Percentiles rank a stretch among this genome's conserved stretches.
Conservation (phyloP, 108 stramenopile species). For the Skeletonema tropicum region DNA sequence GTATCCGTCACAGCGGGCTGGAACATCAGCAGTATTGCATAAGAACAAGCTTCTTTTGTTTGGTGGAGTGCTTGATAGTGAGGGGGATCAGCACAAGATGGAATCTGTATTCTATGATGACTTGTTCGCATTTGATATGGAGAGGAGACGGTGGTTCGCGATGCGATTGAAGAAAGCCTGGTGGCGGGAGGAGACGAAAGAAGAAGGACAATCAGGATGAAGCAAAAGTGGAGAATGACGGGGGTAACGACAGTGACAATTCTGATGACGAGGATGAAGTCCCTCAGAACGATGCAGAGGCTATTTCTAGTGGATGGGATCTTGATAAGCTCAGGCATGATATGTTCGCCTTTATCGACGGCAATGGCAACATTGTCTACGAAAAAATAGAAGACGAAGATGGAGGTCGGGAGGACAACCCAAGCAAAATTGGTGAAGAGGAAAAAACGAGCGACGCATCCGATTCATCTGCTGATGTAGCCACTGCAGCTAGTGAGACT, state of each 20-base stretch:
- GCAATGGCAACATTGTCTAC: slow-evolving; percentile 86
- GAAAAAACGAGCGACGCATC: slow-evolving; percentile 11
- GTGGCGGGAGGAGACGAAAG: slow-evolving; percentile 47
- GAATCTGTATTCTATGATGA: slow-evolving; percentile 88
- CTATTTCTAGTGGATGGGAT: slow-evolving; percentile 74
- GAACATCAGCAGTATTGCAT: slow-evolving; percentile 65
- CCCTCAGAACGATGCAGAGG: slow-evolving; percentile 34
- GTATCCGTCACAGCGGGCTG: slow-evolving; percentile 72
- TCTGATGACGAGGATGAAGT: slow-evolving; percentile 42
- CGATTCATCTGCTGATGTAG: neutral
- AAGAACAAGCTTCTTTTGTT: slow-evolving; percentile 74
- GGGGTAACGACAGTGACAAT: slow-evolving; percentile 38
- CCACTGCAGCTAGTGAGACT: neutral
- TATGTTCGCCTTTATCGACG: slow-evolving; percentile 91
- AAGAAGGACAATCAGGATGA: slow-evolving; percentile 48
- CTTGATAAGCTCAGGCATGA: slow-evolving; percentile 79
- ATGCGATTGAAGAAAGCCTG: slow-evolving; percentile 61
- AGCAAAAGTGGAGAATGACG: slow-evolving; percentile 38
- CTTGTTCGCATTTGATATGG: slow-evolving; percentile 82
- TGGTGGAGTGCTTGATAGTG: slow-evolving; percentile 87
- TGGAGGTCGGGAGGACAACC: slow-evolving; percentile 5
- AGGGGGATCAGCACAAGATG: slow-evolving; percentile 79
- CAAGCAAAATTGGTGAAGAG: slow-evolving; percentile 6
- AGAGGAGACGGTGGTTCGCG: slow-evolving; percentile 87
- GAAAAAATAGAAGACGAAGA: slow-evolving; percentile 74